Conservation (phyloP, 2,329 filamentous ascomycete genomes). For the Aspergillus amoenus region DNA sequence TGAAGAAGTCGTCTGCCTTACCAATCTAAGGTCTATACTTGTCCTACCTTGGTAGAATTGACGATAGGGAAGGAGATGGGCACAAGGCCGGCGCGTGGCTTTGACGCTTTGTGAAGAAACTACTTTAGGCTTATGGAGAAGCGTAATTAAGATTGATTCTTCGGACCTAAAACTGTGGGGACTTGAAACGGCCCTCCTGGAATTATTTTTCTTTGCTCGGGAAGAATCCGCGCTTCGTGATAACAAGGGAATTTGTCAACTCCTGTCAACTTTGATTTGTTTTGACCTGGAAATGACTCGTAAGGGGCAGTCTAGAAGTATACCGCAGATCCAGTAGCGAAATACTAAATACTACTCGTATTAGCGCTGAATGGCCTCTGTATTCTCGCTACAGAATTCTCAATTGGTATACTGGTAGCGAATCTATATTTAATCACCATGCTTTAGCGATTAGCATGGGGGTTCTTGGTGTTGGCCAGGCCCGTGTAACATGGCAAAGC, state of each 20-base stretch:
- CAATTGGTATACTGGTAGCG: neutral
- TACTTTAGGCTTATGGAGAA: neutral
- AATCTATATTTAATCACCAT: neutral
- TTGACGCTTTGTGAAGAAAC: neutral
- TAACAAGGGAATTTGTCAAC: too few species aligned
- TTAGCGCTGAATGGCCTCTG: neutral
- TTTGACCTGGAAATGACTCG: too few species aligned
- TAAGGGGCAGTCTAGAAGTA: neutral
- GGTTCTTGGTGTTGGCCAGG: too few species aligned
- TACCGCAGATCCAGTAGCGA: too few species aligned
- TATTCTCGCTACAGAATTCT: neutral
- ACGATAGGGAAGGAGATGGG: neutral
- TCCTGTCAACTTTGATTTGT: too few species aligned
- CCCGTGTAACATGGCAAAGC: too few species aligned
- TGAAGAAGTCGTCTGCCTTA: neutral
- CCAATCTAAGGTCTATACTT: neutral
- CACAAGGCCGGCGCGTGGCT: neutral
- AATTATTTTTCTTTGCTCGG: neutral
- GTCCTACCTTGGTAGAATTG: neutral
- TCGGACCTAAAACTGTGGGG: neutral
- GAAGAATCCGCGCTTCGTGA: too few species aligned
- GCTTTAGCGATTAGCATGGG: too few species aligned
- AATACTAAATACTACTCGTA: too few species aligned
- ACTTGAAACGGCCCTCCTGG: neutral
- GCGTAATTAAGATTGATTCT: conserved; percentile 1